Evolutionary conservation across 441 rosid genomes (phyloP).

Genomic region (Adansonia grandidieri): DNA sequence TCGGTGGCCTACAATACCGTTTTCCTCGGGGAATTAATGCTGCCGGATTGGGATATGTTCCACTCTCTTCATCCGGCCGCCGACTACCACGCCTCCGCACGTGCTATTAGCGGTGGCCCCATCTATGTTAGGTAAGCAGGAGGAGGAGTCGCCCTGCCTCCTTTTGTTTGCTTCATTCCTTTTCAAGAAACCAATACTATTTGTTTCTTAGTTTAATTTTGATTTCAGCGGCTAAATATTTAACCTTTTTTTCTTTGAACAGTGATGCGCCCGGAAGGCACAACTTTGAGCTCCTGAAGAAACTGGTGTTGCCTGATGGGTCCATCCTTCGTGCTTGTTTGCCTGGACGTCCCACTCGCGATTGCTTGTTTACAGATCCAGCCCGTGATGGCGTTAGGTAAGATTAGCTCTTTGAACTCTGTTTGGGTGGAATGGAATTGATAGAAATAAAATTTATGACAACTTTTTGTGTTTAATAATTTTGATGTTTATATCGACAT

Average conservation of each 20-base stretch:
- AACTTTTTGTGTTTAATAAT: not conserved
- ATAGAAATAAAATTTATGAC: not conserved
- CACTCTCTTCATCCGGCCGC: slow-evolving; percentile 89
- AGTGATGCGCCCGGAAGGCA: slow-evolving; percentile 91
- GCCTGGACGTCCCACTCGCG: slow-evolving; percentile 87
- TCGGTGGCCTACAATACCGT: slow-evolving; percentile 85
- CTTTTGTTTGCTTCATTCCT: not conserved
- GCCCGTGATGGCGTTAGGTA: slow-evolving; percentile 86
- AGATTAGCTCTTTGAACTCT: slow-evolving; percentile 9
- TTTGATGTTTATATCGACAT: not conserved
- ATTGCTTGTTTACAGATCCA: slow-evolving; percentile 79
- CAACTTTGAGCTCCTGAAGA: slow-evolving; percentile 72
- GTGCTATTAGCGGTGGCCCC: slow-evolving; percentile 93
- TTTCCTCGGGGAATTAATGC: slow-evolving; percentile 90
- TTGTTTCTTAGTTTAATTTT: not conserved
- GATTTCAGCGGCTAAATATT: not conserved
- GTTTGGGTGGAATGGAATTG: not conserved
- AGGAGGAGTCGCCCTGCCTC: not conserved
- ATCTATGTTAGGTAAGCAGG: slow-evolving; percentile 71
- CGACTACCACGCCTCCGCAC: slow-evolving; percentile 87
- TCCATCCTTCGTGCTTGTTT: slow-evolving; percentile 73
- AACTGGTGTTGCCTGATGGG: slow-evolving; percentile 86
- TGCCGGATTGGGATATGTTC: slow-evolving; percentile 98
- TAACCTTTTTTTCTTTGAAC: slow-evolving; percentile 23
- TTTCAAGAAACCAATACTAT: not conserved